Percentiles rank a stretch among this genome's conserved stretches.
These are phyloP conservation scores for Schoenoplectus tabernaemontani DNA, from an alignment of 202 grass and related monocot species.

Conservation along the genomic window DNA sequence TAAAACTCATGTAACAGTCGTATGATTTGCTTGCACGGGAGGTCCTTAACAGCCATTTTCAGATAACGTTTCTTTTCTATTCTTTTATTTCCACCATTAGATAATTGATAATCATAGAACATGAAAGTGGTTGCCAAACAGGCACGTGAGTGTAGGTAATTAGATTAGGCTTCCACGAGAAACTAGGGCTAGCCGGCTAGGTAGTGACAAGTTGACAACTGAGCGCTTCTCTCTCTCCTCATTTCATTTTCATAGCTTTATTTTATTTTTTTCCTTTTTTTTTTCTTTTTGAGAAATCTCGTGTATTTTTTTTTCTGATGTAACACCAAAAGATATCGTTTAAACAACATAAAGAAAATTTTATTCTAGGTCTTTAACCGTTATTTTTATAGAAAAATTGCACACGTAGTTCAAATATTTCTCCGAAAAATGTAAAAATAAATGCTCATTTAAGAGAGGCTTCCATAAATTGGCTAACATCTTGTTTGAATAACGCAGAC, in stretches of 20 bases:
- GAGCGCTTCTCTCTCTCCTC: neutral
- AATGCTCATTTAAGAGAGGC: neutral
- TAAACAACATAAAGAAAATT: neutral
- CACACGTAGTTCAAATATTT: too few species aligned
- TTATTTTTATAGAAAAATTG: neutral
- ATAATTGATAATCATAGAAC: conserved; percentile 6
- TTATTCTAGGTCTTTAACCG: neutral
- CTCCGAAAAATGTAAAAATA: neutral
- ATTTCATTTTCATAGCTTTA: conserved; percentile 8
- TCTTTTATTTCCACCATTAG: neutral
- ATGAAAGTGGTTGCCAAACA: conserved; percentile 16
- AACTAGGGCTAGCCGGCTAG: neutral
- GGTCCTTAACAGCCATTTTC: neutral
- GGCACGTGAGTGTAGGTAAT: conserved; percentile 25
- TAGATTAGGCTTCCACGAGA: neutral
- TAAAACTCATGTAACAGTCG: too few species aligned
- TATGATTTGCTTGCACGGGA: too few species aligned
- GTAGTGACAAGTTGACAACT: conserved; percentile 9
- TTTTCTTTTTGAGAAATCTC: neutral
- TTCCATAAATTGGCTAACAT: neutral
- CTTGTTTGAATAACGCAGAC: too few species aligned
- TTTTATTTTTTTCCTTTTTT: conserved; percentile 1
- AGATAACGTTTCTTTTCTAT: neutral
- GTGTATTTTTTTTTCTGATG: neutral
- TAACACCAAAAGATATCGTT: neutral